Conservation (phyloP, 805 yeast genomes). For the Alloascoidea hylecoeti region DNA sequence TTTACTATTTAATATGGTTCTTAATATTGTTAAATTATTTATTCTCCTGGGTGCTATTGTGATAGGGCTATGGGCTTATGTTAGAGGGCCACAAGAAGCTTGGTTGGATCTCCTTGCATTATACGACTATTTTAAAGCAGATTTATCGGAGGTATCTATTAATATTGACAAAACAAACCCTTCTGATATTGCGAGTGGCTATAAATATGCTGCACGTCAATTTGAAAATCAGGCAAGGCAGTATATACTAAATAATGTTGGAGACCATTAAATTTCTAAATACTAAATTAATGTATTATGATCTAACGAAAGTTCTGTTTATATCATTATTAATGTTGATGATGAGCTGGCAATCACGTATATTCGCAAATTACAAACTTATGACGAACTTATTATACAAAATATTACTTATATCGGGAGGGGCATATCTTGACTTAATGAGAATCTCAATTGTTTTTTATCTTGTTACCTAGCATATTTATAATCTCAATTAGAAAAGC, state of each 20-base stretch:
- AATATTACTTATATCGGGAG: no score
- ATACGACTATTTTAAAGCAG: background rate
- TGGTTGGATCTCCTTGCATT: background rate
- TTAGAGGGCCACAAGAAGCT: conserved; percentile 6
- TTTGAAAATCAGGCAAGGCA: background rate
- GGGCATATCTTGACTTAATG: no score
- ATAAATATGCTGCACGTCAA: background rate
- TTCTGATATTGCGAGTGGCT: background rate
- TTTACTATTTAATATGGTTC: conserved; percentile 10
- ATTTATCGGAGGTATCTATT: background rate
- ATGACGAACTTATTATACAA: no score
- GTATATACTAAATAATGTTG: background rate
- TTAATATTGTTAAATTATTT: conserved; percentile 8
- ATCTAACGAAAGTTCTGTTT: no score
- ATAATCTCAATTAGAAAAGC: conserved; percentile 1
- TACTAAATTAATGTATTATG: no score
- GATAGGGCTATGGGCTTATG: conserved; percentile 6
- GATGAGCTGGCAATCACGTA: no score
- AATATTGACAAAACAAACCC: conserved; percentile 1
- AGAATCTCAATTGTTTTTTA: no score
- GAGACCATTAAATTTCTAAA: no score
- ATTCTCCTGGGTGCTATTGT: conserved; percentile 6
- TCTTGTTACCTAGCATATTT: no score
- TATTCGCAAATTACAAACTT: no score
- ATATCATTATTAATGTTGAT: no score